phyloP scores from a whole-genome alignment of 2,329 filamentous ascomycete species.

The Diplodia seriata region DNA sequence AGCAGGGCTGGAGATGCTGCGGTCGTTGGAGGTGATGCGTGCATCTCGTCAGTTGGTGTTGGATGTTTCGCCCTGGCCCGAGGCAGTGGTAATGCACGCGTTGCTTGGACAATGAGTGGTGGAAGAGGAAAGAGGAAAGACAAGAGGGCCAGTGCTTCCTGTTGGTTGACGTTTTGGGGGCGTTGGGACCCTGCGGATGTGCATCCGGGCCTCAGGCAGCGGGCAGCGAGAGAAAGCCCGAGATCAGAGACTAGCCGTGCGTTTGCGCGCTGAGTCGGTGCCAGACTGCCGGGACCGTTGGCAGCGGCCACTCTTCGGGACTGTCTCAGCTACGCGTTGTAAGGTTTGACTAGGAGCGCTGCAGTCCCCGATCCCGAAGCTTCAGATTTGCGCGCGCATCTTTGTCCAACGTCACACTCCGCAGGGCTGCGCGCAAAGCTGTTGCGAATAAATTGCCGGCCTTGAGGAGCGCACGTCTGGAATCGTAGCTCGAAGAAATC shows the following conservation, averaged over 20 bases:
- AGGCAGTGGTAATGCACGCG: not conserved
- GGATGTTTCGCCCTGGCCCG: not conserved
- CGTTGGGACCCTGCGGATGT: not conserved
- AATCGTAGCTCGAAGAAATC: not conserved
- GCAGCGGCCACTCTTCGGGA: not conserved
- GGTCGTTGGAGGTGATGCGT: not conserved
- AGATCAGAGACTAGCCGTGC: not conserved
- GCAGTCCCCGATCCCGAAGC: not conserved
- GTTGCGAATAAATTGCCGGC: not conserved
- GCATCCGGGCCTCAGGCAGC: not conserved
- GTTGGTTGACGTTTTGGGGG: conserved; percentile 9
- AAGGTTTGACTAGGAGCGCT: not conserved
- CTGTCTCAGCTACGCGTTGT: not conserved
- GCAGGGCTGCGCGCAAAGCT: not conserved
- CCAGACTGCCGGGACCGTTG: not conserved
- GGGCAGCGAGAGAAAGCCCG: conserved; percentile 15
- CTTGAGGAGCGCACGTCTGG: not conserved
- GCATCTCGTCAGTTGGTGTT: not conserved
- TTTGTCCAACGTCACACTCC: not conserved
- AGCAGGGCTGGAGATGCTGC: not conserved
- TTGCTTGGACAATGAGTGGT: not conserved
- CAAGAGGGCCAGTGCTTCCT: conserved; percentile 17
- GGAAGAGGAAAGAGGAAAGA: not conserved
- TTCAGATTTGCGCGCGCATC: not conserved
- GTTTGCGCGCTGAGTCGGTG: not conserved